phyloP scores from a whole-genome alignment of 805 yeast species.

The Starmerella asiatica region DNA sequence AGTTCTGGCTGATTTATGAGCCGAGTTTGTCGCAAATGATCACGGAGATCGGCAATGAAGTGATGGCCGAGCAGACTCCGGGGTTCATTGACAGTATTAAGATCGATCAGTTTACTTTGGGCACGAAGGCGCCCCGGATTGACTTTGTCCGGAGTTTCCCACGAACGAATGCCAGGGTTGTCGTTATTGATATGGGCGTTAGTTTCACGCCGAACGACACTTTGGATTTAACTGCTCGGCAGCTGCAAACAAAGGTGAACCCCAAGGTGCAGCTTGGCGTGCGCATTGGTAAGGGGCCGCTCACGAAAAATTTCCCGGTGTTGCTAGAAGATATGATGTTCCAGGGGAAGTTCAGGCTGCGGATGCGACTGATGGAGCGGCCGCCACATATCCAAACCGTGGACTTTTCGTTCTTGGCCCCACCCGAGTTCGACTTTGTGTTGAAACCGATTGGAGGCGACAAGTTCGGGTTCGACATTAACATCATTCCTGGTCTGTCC shows the following conservation, averaged over 20 bases:
- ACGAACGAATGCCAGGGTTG: constrained; percentile 81
- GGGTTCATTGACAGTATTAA: constrained; percentile 70
- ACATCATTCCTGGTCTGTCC: constrained; percentile 75
- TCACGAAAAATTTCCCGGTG: constrained; percentile 53
- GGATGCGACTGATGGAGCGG: constrained; percentile 77
- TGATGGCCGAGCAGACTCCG: constrained; percentile 71
- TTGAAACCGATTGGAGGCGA: constrained; percentile 70
- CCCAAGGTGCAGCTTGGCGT: constrained; percentile 68
- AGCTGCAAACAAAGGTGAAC: constrained; percentile 69
- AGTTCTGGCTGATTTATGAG: constrained; percentile 84
- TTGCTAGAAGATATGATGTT: constrained; percentile 70
- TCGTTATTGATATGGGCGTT: constrained; percentile 94
- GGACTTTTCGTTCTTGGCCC: constrained; percentile 68
- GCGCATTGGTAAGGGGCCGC: constrained; percentile 60
- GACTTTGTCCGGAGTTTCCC: constrained; percentile 81
- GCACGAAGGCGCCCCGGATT: constrained; percentile 90
- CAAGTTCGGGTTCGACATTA: constrained; percentile 68
- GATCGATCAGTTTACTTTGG: constrained; percentile 80
- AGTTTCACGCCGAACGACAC: constrained; percentile 86
- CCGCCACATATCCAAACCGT: constrained; percentile 92
- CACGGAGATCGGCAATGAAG: constrained; percentile 71
- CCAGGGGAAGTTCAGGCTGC: constrained; percentile 56
- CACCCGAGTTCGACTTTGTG: constrained; percentile 79
- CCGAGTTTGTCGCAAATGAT: constrained; percentile 80
- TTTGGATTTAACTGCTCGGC: constrained; percentile 74